Conservation (phyloP, 2,329 filamentous ascomycete species). For the Emmonsiellopsis sp. region DNA sequence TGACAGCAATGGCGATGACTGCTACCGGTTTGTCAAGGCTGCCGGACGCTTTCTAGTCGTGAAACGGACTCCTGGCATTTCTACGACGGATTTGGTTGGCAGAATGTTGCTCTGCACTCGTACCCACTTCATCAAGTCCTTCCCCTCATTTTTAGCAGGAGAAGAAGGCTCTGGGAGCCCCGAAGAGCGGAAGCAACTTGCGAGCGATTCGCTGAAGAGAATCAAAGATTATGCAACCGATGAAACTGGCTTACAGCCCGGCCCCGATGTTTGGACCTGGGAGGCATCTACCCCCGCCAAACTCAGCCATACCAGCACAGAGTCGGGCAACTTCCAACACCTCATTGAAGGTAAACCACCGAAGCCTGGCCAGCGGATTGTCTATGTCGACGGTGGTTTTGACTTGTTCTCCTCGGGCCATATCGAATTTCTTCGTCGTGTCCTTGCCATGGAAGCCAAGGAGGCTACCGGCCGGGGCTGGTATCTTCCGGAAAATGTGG, state of each 20-base stretch:
- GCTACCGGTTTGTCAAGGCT: slow-evolving; percentile 94
- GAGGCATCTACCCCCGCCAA: slow-evolving; percentile 28
- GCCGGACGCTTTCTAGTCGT: slow-evolving; percentile 93
- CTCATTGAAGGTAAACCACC: slow-evolving; percentile 65
- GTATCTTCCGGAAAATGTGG: slow-evolving; percentile 57
- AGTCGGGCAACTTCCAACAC: slow-evolving; percentile 56
- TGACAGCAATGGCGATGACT: slow-evolving; percentile 86
- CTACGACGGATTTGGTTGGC: slow-evolving; percentile 94
- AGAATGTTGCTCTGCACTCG: slow-evolving; percentile 96
- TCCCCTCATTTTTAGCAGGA: slow-evolving; percentile 60
- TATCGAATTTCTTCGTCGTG: slow-evolving; percentile 82
- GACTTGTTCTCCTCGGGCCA: slow-evolving; percentile 95
- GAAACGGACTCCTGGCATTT: slow-evolving; percentile 91
- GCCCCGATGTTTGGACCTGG: slow-evolving; percentile 79
- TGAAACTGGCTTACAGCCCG: slow-evolving; percentile 66
- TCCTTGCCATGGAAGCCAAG: slow-evolving; percentile 63
- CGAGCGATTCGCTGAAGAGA: slow-evolving; percentile 62
- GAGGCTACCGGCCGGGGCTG: slow-evolving; percentile 61
- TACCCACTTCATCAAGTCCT: slow-evolving; percentile 80
- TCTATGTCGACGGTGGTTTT: slow-evolving; percentile 95
- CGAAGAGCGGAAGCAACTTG: slow-evolving; percentile 57
- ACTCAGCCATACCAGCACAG: slow-evolving; percentile 38
- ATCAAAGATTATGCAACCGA: slow-evolving; percentile 84
- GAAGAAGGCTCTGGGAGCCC: slow-evolving; percentile 62
- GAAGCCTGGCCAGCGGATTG: slow-evolving; percentile 68